Percentiles rank a stretch among this genome's conserved stretches.
Conservation (phyloP, 73 alveolate genomes). For the Halteria grandinella region DNA sequence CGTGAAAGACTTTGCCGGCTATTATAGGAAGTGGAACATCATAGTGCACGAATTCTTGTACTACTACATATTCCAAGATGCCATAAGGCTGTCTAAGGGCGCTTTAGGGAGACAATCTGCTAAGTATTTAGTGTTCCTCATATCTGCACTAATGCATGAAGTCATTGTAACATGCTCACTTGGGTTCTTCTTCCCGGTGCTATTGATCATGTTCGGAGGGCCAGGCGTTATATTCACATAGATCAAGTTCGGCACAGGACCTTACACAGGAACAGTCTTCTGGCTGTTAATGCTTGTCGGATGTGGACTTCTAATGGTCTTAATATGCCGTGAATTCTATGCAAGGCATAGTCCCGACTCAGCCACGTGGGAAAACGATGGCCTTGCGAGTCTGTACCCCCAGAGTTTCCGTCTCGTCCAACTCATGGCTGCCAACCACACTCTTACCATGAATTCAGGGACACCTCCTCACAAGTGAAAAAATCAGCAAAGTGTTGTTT, state of each 20-base stretch:
- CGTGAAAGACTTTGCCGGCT: slow-evolving; percentile 82
- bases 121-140: slow-evolving; percentile 69
- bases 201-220: slow-evolving; percentile 86
- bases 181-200: slow-evolving; percentile 88
- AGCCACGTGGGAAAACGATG: slow-evolving; percentile 18
- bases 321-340: slow-evolving; percentile 46
- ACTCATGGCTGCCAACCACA: too few relatives aligned
- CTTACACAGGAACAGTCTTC: slow-evolving; percentile 59
- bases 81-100: slow-evolving; percentile 75
- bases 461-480: too few relatives aligned
- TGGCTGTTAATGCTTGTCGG: slow-evolving; percentile 73
- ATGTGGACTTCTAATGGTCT: slow-evolving; percentile 55
- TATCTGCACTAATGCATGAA: slow-evolving; percentile 87
- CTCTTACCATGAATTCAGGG: too few relatives aligned
- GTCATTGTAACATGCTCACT: slow-evolving; percentile 78
- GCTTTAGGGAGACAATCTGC: slow-evolving; percentile 52
- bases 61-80: slow-evolving; percentile 83
- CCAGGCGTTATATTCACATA: slow-evolving; percentile 84
- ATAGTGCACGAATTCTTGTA: slow-evolving; percentile 90
- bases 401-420: too few relatives aligned
- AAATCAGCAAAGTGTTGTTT: too few relatives aligned
- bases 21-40: slow-evolving; percentile 90
- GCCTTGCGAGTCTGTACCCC: too few relatives aligned
- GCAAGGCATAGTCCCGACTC: slow-evolving; percentile 38
- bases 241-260: slow-evolving; percentile 32